A percentile compares a stretch with the other conserved stretches of the same genome.
Conservation (phyloP, 2,329 filamentous ascomycete species). For the Cladosporium sp. region DNA sequence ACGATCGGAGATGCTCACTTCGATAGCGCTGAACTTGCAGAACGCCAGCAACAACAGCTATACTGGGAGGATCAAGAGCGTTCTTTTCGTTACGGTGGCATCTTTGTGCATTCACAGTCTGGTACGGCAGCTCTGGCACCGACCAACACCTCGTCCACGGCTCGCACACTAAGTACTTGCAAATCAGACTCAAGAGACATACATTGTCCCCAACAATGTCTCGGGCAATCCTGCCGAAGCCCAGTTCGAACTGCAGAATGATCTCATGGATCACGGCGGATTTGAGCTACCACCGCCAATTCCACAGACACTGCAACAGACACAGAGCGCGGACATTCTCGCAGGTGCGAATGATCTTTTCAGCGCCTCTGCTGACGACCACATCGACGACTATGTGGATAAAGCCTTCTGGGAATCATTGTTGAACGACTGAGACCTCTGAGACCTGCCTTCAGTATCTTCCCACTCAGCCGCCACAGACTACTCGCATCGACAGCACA, state of each 20-base stretch:
- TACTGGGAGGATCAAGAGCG: neutral
- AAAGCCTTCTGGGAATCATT: neutral
- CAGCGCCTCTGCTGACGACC: neutral
- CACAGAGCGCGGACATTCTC: neutral
- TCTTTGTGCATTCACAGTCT: neutral
- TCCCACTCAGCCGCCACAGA: neutral
- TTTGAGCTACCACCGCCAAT: neutral
- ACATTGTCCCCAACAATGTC: neutral
- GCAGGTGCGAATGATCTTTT: neutral
- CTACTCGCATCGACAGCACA: neutral
- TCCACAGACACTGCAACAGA: too few species aligned
- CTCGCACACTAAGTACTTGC: neutral
- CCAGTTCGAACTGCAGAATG: neutral
- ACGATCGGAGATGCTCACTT: neutral
- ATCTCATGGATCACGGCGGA: neutral
- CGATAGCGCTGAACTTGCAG: neutral
- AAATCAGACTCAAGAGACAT: neutral
- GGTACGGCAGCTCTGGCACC: neutral
- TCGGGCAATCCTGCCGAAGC: neutral
- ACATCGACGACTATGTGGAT: neutral
- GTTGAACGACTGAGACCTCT: neutral
- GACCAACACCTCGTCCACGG: neutral
- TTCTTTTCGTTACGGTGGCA: neutral
- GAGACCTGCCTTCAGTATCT: neutral
- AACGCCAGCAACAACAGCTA: neutral